Evolutionary conservation across 345 rosid genomes (phyloP).

Genomic region (Dovyalis caffra): DNA sequence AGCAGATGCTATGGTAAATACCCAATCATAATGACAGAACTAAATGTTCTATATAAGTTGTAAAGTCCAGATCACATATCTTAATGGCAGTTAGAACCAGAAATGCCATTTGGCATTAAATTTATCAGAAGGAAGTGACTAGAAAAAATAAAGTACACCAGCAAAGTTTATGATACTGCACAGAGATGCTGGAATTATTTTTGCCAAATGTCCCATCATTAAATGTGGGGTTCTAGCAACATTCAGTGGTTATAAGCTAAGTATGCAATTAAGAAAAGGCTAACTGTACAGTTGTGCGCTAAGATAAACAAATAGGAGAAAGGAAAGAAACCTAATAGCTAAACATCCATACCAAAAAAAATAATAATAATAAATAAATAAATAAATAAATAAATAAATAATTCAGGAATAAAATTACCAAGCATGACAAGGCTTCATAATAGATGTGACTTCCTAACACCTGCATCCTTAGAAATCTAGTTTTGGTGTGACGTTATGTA

Average conservation of each 20-base stretch:
- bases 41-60: not conserved
- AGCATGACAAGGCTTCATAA: not conserved
- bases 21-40: not conserved
- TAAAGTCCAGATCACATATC: not conserved
- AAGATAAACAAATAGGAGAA: not conserved
- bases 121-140: not conserved
- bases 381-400: not conserved
- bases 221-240: not conserved
- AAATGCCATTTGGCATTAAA: not conserved
- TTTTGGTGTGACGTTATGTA: not conserved
- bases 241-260: not conserved
- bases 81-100: slow-evolving; percentile 4
- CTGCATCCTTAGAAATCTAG: not conserved
- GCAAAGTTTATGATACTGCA: not conserved
- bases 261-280: not conserved
- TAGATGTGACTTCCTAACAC: not conserved
- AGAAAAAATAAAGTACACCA: not conserved
- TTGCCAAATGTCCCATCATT: not conserved
- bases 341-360: not conserved
- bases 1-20: slow-evolving; percentile 10
- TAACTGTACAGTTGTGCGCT: not conserved
- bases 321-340: not conserved
- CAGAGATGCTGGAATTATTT: not conserved
- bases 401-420: not conserved
- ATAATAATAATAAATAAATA: too few relatives aligned